Evolutionary conservation across 768 basidiomycete genomes (phyloP), one percentile per base, ranked within the genome.

Genomic region (Hygrocybe coccinea): DNA sequence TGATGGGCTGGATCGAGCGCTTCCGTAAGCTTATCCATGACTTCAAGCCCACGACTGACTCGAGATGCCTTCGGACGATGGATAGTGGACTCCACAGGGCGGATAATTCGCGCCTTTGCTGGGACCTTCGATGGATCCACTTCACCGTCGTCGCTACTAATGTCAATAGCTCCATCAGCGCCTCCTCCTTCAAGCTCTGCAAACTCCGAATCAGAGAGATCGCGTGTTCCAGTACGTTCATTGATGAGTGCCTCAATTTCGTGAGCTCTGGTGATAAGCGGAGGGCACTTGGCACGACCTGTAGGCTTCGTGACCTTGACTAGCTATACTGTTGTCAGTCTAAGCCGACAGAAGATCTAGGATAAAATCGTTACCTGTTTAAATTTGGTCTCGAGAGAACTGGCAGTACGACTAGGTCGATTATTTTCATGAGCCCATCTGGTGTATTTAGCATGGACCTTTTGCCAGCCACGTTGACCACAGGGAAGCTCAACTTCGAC

Each of bases 281-380:
- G 60, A 14, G 65, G 67, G 49, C 63, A 64, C 0, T 56, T 25
- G 2, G 60, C 66, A 59, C 56, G 56, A 14, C 71, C 68, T 3
- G 65, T 72, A n/a, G 69, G 69, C 59, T 70, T 67, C 14, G 58
- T 63, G 3, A 59, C 61, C 38, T 59, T 65, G 6, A 65, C 43
- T 10, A 67, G 44, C n/a, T n/a, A n/a, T n/a, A n/a, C n/a, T n/a
- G n/a, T n/a, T n/a, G n/a, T n/a, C n/a, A n/a, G n/a, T n/a, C n/a
- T n/a, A n/a, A n/a, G n/a, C n/a, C n/a, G n/a, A n/a, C n/a, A n/a
- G n/a, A n/a, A n/a, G n/a, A n/a, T n/a, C n/a, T n/a, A n/a, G n/a
- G n/a, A n/a, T n/a, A n/a, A n/a, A n/a, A n/a, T n/a, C n/a, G n/a
- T n/a, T n/a, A n/a, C n/a, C 50, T 63, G 63, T 50, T 66, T 68